phyloP scores from a whole-genome alignment of 805 yeast genomes.

The Sugiyamaella marilandica region DNA sequence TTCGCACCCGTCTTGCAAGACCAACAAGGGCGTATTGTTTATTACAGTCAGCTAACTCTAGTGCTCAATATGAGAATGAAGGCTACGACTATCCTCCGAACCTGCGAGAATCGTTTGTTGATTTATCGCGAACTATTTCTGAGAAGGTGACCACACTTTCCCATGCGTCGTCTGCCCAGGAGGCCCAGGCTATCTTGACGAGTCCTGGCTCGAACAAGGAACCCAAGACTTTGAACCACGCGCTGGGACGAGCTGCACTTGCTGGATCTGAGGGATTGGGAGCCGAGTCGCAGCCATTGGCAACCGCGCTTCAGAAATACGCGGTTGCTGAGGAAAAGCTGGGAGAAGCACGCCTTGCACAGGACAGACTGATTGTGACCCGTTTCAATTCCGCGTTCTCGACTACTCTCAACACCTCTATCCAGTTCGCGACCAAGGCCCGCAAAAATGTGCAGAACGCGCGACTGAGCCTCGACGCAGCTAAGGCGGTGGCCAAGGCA shows the following conservation, averaged over 20 bases:
- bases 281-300: conserved; percentile 45
- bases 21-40: neutral
- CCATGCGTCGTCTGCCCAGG: conserved; percentile 70
- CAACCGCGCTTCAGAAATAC: conserved; percentile 59
- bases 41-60: conserved; percentile 29
- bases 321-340: conserved; percentile 67
- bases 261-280: conserved; percentile 39
- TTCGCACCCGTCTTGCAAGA: neutral
- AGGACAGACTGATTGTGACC: conserved; percentile 66
- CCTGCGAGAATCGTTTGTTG: conserved; percentile 68
- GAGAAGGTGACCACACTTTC: conserved; percentile 62
- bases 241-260: conserved; percentile 70
- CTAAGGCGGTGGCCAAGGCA: conserved; percentile 50
- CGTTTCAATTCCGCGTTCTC: conserved; percentile 65
- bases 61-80: conserved; percentile 61
- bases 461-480: conserved; percentile 73
- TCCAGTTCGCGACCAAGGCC: conserved; percentile 59
- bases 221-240: conserved; percentile 81
- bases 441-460: conserved; percentile 74
- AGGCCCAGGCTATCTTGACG: conserved; percentile 70
- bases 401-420: conserved; percentile 55
- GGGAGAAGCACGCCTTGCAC: conserved; percentile 78
- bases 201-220: conserved; percentile 45
- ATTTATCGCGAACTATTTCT: conserved; percentile 61
- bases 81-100: conserved; percentile 80